These are phyloP conservation scores for Clonostachys chloroleuca DNA, from an alignment of 2,329 filamentous ascomycete species.

Conservation along the genomic window DNA sequence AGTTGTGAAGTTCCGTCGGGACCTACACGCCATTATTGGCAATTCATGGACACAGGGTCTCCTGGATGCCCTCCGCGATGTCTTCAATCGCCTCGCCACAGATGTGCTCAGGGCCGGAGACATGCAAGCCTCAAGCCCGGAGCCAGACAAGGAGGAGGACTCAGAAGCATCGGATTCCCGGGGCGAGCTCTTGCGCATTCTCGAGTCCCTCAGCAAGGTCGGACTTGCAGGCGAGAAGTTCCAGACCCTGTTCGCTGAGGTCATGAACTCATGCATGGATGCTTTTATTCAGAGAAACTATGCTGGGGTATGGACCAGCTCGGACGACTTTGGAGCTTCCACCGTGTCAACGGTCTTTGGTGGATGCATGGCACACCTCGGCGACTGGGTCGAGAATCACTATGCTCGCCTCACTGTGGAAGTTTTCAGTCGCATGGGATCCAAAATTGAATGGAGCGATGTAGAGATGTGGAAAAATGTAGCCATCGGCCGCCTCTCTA, in stretches of 20 bases:
- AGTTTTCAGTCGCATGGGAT: slow-evolving; percentile 46
- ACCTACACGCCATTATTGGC: slow-evolving; percentile 60
- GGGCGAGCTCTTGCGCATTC: slow-evolving; percentile 47
- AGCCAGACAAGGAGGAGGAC: slow-evolving; percentile 10
- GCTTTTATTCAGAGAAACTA: slow-evolving; percentile 59
- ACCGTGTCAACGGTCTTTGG: slow-evolving; percentile 28
- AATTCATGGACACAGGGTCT: slow-evolving; percentile 56
- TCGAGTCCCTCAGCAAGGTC: slow-evolving; percentile 57
- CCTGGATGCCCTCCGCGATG: slow-evolving; percentile 45
- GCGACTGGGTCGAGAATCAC: slow-evolving; percentile 63
- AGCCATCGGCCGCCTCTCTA: slow-evolving; percentile 63
- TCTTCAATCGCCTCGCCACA: slow-evolving; percentile 48
- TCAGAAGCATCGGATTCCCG: slow-evolving; percentile 30
- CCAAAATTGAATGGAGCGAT: slow-evolving; percentile 45
- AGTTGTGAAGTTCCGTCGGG: slow-evolving; percentile 49
- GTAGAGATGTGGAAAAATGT: slow-evolving; percentile 68
- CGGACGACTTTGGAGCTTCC: slow-evolving; percentile 9
- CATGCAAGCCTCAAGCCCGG: slow-evolving; percentile 1
- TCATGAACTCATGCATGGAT: slow-evolving; percentile 63
- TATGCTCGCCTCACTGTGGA: slow-evolving; percentile 62
- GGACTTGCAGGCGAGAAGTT: slow-evolving; percentile 67
- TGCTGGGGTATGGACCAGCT: slow-evolving; percentile 52
- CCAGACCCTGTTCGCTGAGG: slow-evolving; percentile 66
- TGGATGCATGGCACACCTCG: slow-evolving; percentile 54
- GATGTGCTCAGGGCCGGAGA: slow-evolving; percentile 34